Conservation (phyloP, 257 asterid genomes). For the Gentiana macrophylla region DNA sequence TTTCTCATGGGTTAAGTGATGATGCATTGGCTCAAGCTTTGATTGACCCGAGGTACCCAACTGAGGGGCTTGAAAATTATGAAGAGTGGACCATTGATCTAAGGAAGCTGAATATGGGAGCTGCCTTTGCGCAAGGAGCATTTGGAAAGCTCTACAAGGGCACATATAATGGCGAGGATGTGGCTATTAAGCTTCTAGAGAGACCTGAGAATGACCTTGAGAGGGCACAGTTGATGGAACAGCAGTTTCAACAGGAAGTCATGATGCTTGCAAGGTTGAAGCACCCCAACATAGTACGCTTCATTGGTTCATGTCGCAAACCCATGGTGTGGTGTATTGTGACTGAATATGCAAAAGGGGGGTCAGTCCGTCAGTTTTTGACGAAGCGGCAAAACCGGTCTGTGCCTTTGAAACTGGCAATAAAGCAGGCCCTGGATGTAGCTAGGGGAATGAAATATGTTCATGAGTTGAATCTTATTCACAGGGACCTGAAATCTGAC, state of each 20-base stretch:
- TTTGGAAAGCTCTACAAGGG: slow-evolving; percentile 95
- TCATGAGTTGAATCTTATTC: slow-evolving; percentile 81
- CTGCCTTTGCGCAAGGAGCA: slow-evolving; percentile 98
- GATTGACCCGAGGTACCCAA: slow-evolving; percentile 74
- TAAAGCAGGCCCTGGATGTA: slow-evolving; percentile 97
- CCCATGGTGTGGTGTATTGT: slow-evolving; percentile 99
- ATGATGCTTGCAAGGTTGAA: slow-evolving; percentile 88
- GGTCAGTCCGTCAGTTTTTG: slow-evolving; percentile 88
- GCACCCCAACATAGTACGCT: slow-evolving; percentile 94
- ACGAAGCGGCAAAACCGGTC: slow-evolving; percentile 73
- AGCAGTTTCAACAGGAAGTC: slow-evolving; percentile 96
- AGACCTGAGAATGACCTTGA: slow-evolving; percentile 76
- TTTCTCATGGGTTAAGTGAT: slow-evolving; percentile 56
- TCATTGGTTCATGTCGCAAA: slow-evolving; percentile 87
- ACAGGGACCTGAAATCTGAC: slow-evolving; percentile 91
- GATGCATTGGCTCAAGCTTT: slow-evolving; percentile 92
- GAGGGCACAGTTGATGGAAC: slow-evolving; percentile 90
- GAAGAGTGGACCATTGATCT: slow-evolving; percentile 92
- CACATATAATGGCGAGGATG: slow-evolving; percentile 82
- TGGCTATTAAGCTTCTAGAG: slow-evolving; percentile 93
- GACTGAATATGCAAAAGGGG: slow-evolving; percentile 97
- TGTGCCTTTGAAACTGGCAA: slow-evolving; percentile 90
- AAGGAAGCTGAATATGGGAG: slow-evolving; percentile 94
- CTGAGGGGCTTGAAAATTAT: slow-evolving; percentile 82
- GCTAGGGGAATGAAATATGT: slow-evolving; percentile 98